Percentiles rank a stretch among this genome's conserved stretches.
Conservation (phyloP, 345 rosid genomes). For the Eucalyptus viminalis region DNA sequence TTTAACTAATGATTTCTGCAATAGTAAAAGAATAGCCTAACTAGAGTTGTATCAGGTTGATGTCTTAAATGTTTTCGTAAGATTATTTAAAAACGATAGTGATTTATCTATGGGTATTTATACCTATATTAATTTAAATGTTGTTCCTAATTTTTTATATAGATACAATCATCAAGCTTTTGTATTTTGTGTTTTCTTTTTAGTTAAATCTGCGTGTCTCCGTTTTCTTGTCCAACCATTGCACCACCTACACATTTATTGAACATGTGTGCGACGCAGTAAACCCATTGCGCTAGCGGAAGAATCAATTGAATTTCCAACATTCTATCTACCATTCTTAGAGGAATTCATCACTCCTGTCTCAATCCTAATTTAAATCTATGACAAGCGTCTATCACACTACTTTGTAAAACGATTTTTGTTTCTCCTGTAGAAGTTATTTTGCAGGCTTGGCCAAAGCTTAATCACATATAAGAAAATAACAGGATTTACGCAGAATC, state of each 20-base stretch:
- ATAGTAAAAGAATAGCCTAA: background rate
- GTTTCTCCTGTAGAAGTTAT: background rate
- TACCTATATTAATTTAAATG: background rate
- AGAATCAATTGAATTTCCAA: background rate
- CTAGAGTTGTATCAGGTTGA: background rate
- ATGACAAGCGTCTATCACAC: background rate
- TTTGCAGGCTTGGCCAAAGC: background rate
- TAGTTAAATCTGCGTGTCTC: background rate
- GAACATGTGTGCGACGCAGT: background rate
- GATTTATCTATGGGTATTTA: background rate
- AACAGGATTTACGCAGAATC: background rate
- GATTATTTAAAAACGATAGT: background rate
- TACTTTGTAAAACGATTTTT: background rate
- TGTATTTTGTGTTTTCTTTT: background rate
- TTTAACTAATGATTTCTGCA: background rate
- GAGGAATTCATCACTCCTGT: background rate
- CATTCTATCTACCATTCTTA: background rate
- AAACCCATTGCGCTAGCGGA: background rate
- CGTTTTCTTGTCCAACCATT: background rate
- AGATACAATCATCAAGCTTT: background rate
- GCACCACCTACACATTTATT: background rate
- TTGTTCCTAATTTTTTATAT: background rate
- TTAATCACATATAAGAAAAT: background rate
- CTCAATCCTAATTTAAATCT: background rate
- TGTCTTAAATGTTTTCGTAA: background rate